Evolutionary conservation across 495 filamentous ascomycete genomes (phyloP).

Genomic region (Bombardia bombarda): DNA sequence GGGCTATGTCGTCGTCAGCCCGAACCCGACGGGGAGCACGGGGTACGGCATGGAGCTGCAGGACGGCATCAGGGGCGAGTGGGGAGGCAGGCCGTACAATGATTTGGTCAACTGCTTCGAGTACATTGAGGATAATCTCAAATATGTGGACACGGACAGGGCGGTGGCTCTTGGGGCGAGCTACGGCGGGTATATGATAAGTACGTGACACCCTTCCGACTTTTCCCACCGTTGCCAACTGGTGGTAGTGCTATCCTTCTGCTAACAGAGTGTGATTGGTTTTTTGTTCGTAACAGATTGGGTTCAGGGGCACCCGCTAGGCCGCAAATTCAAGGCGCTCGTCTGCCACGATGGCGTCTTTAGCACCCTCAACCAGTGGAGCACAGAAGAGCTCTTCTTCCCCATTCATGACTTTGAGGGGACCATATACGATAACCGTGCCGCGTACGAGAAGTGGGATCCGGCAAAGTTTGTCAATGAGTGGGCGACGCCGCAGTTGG

Average conservation of each 20-base stretch:
- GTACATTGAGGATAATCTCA: slow-evolving; percentile 60
- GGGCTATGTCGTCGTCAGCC: slow-evolving; percentile 80
- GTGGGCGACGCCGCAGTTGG: slow-evolving; percentile 79
- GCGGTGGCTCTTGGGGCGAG: slow-evolving; percentile 77
- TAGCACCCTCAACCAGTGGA: slow-evolving; percentile 64
- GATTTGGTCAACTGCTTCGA: slow-evolving; percentile 77
- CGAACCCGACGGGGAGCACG: slow-evolving; percentile 82
- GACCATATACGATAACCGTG: slow-evolving; percentile 63
- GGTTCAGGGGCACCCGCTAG: slow-evolving; percentile 61
- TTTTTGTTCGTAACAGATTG: too few relatives aligned
- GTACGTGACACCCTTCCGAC: slow-evolving; percentile 19
- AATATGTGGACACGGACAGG: slow-evolving; percentile 67
- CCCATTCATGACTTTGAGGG: slow-evolving; percentile 76
- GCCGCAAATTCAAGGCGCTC: slow-evolving; percentile 78
- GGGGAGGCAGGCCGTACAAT: slow-evolving; percentile 74
- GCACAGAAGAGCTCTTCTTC: slow-evolving; percentile 85
- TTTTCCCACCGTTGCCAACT: background rate
- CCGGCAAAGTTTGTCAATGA: slow-evolving; percentile 54
- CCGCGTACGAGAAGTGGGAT: slow-evolving; percentile 75
- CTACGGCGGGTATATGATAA: slow-evolving; percentile 86
- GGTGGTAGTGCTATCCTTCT: too few relatives aligned
- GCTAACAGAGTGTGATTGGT: too few relatives aligned
- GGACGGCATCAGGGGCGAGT: slow-evolving; percentile 65
- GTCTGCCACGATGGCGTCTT: slow-evolving; percentile 91
- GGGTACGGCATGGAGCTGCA: slow-evolving; percentile 76